These are phyloP conservation scores for Diddensiella santjacobensis DNA, from an alignment of 805 yeast genomes.

Conservation along the genomic window DNA sequence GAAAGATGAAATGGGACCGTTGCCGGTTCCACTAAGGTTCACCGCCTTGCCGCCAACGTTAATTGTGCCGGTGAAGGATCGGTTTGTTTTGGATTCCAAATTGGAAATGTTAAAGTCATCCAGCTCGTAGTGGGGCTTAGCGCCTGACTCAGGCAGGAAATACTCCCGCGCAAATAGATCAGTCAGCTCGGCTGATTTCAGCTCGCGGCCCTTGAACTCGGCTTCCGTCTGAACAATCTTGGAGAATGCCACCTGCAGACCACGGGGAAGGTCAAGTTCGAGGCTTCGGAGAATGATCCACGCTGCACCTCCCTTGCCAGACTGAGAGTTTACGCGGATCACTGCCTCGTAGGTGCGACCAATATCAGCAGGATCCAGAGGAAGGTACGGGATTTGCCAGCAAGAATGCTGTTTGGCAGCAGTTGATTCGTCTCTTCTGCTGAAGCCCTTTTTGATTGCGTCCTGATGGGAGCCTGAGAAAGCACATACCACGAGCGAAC, in stretches of 20 bases:
- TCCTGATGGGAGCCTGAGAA: slow-evolving; percentile 86
- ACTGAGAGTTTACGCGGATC: slow-evolving; percentile 81
- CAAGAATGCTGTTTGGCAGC: slow-evolving; percentile 34
- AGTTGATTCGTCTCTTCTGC: slow-evolving; percentile 30
- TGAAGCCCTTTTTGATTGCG: slow-evolving; percentile 81
- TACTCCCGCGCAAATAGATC: slow-evolving; percentile 61
- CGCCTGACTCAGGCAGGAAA: slow-evolving; percentile 35
- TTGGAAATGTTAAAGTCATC: slow-evolving; percentile 43
- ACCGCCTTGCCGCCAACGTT: slow-evolving; percentile 42
- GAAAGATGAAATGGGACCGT: slow-evolving; percentile 80
- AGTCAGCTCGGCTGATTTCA: slow-evolving; percentile 59
- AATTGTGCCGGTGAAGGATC: slow-evolving; percentile 47
- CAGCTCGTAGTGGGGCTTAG: slow-evolving; percentile 34
- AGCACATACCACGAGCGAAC: slow-evolving; percentile 77
- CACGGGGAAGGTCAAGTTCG: slow-evolving; percentile 78
- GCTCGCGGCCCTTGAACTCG: slow-evolving; percentile 68
- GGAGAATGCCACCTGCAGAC: slow-evolving; percentile 72
- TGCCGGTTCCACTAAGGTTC: slow-evolving; percentile 59
- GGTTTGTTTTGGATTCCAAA: slow-evolving; percentile 34
- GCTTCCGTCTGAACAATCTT: slow-evolving; percentile 66
- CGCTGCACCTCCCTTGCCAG: slow-evolving; percentile 87
- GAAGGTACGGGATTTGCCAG: slow-evolving; percentile 79
- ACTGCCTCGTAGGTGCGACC: slow-evolving; percentile 92
- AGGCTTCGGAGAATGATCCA: slow-evolving; percentile 76
- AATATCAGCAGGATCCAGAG: slow-evolving; percentile 79